phyloP scores from a whole-genome alignment of 495 filamentous ascomycete species.

The Oidiodendron maius region DNA sequence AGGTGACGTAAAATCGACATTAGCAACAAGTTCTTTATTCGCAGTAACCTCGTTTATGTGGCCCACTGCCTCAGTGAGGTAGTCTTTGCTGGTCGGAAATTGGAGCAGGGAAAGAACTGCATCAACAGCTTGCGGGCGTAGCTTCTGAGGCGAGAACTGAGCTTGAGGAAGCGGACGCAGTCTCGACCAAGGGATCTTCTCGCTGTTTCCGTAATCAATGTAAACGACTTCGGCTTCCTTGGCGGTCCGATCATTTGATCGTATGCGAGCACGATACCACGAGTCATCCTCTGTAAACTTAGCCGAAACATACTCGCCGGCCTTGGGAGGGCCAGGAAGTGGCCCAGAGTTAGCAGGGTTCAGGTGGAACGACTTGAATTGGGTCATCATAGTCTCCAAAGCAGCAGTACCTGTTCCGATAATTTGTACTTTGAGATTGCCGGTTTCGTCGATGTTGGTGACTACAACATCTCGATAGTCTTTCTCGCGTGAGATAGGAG shows the following conservation, averaged over 20 bases:
- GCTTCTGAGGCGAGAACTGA: slow-evolving; percentile 71
- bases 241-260: slow-evolving; percentile 84
- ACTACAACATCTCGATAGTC: slow-evolving; percentile 92
- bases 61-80: slow-evolving; percentile 69
- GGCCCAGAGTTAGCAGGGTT: slow-evolving; percentile 64
- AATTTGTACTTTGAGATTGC: slow-evolving; percentile 80
- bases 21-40: slow-evolving; percentile 73
- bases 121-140: slow-evolving; percentile 82
- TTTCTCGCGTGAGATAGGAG: slow-evolving; percentile 50
- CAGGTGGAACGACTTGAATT: slow-evolving; percentile 83
- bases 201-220: slow-evolving; percentile 94
- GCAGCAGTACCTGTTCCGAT: slow-evolving; percentile 76
- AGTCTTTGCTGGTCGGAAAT: slow-evolving; percentile 71
- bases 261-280: slow-evolving; percentile 91
- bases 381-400: slow-evolving; percentile 76
- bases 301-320: slow-evolving; percentile 84
- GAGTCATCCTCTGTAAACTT: slow-evolving; percentile 79
- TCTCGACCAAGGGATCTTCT: slow-evolving; percentile 74
- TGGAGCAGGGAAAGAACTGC: slow-evolving; percentile 84
- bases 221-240: slow-evolving; percentile 87
- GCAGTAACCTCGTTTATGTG: slow-evolving; percentile 63
- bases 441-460: slow-evolving; percentile 75
- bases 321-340: slow-evolving; percentile 74
- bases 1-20: slow-evolving; percentile 71
- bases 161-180: slow-evolving; percentile 72